These are phyloP conservation scores for Mytilinidion resinicola DNA, from an alignment of 495 filamentous ascomycete genomes.

Conservation along the genomic window DNA sequence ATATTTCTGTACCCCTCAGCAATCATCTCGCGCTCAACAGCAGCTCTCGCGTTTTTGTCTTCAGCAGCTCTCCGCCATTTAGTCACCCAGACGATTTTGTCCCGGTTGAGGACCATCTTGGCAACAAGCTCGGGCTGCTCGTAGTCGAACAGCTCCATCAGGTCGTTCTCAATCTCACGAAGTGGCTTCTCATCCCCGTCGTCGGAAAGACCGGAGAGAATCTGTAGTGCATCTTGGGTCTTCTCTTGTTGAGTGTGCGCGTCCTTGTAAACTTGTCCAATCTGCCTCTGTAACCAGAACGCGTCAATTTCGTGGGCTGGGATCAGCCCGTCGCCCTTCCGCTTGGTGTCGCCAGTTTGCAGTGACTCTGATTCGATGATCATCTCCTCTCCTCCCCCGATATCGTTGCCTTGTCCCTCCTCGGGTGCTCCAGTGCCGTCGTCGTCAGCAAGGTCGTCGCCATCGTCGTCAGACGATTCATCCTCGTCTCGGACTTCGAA, in stretches of 20 bases:
- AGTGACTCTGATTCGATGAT: conserved; percentile 62
- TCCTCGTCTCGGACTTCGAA: conserved; percentile 78
- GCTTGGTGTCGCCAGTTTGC: conserved; percentile 38
- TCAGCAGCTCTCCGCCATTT: conserved; percentile 77
- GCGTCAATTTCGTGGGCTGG: conserved; percentile 87
- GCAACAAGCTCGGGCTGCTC: conserved; percentile 91
- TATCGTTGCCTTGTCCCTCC: conserved; percentile 44
- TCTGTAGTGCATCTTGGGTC: conserved; percentile 70
- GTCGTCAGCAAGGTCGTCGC: conserved; percentile 39
- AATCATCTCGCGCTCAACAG: conserved; percentile 83
- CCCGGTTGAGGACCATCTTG: conserved; percentile 82
- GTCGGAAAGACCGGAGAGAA: conserved; percentile 68
- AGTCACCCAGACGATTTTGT: conserved; percentile 93
- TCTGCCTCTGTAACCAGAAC: conserved; percentile 92
- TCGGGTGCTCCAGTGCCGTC: conserved; percentile 40
- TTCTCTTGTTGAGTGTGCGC: conserved; percentile 88
- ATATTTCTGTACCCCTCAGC: conserved; percentile 81
- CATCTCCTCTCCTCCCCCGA: conserved; percentile 51
- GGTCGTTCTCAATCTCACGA: conserved; percentile 92
- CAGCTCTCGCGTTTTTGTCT: conserved; percentile 65
- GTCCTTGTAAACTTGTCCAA: conserved; percentile 80
- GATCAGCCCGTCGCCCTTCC: conserved; percentile 57
- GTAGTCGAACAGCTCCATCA: conserved; percentile 97
- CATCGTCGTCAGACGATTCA: conserved; percentile 64
- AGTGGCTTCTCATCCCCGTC: conserved; percentile 72